phyloP scores from a whole-genome alignment of 768 basidiomycete genomes.

The Boletus reticulatus region DNA sequence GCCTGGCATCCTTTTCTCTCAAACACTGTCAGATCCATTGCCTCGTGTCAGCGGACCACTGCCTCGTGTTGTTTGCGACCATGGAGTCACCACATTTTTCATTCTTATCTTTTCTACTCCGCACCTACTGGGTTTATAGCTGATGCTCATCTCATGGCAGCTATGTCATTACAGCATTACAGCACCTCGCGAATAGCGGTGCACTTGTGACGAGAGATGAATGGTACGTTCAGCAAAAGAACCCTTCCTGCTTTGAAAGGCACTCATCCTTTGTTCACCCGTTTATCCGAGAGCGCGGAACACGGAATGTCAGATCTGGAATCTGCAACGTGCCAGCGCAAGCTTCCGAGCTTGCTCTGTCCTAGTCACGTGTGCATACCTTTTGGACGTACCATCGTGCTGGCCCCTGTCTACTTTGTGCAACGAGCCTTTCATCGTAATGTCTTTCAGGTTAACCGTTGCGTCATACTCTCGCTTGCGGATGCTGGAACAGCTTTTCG shows the following conservation, averaged over 20 bases:
- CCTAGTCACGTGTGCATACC: slow-evolving; percentile 16
- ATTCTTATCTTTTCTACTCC: not conserved
- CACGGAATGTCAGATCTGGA: not conserved
- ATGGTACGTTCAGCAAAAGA: not conserved
- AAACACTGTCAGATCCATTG: not conserved
- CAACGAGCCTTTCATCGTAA: slow-evolving; percentile 18
- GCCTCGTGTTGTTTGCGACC: not conserved
- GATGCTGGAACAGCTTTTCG: not conserved
- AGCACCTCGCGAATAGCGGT: not conserved
- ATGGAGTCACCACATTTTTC: not conserved
- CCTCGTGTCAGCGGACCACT: slow-evolving; percentile 9
- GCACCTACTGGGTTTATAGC: not conserved
- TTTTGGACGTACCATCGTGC: slow-evolving; percentile 1
- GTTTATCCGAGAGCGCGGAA: slow-evolving; percentile 4
- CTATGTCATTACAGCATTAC: not conserved
- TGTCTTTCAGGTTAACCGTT: slow-evolving; percentile 14
- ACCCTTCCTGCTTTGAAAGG: not conserved
- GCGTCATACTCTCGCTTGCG: slow-evolving; percentile 6
- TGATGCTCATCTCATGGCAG: not conserved
- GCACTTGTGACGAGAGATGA: not conserved
- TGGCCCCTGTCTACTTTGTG: slow-evolving; percentile 18
- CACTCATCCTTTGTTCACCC: not conserved
- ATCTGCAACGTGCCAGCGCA: slow-evolving; percentile 24
- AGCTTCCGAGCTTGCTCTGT: slow-evolving; percentile 26
- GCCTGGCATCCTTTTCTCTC: not conserved